Conservation (phyloP, 768 basidiomycete genomes). For the Floccularia luteovirens region DNA sequence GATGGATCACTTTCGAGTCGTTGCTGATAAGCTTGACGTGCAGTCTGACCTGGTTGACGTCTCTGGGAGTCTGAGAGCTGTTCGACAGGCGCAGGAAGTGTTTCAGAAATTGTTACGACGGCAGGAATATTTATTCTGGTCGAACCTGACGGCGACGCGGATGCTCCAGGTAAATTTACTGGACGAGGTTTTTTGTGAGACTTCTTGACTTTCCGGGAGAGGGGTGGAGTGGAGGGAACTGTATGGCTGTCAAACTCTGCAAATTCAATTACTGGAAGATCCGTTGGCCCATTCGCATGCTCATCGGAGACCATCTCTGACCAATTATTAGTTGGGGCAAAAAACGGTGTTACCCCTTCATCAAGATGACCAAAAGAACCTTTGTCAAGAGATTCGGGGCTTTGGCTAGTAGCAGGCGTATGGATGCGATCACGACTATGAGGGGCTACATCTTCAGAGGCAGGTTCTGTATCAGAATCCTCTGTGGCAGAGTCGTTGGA, state of each 20-base stretch:
- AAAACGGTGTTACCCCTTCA: slow-evolving; percentile 39
- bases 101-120: background rate
- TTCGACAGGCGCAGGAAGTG: background rate
- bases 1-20: slow-evolving; percentile 80
- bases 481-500: slow-evolving; percentile 55
- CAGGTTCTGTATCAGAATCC: slow-evolving; percentile 62
- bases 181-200: slow-evolving; percentile 25
- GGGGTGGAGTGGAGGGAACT: slow-evolving; percentile 16
- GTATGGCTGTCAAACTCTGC: slow-evolving; percentile 47
- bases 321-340: slow-evolving; percentile 54
- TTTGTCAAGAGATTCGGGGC: slow-evolving; percentile 35
- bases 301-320: slow-evolving; percentile 83
- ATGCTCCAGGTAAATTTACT: slow-evolving; percentile 19
- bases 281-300: slow-evolving; percentile 50
- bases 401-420: slow-evolving; percentile 65
- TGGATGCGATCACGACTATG: slow-evolving; percentile 44
- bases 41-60: slow-evolving; percentile 47
- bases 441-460: slow-evolving; percentile 51
- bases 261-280: slow-evolving; percentile 78
- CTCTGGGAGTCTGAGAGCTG: slow-evolving; percentile 11
- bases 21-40: slow-evolving; percentile 82
- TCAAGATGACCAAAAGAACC: slow-evolving; percentile 15
- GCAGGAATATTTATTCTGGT: slow-evolving; percentile 11
- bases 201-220: slow-evolving; percentile 35
- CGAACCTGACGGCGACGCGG: slow-evolving; percentile 21